A percentile compares a stretch with the other conserved stretches of the same genome.
Evolutionary conservation across 1,284 basidiomycete species (phyloP).

Genomic region (Sporisorium exsertum): DNA sequence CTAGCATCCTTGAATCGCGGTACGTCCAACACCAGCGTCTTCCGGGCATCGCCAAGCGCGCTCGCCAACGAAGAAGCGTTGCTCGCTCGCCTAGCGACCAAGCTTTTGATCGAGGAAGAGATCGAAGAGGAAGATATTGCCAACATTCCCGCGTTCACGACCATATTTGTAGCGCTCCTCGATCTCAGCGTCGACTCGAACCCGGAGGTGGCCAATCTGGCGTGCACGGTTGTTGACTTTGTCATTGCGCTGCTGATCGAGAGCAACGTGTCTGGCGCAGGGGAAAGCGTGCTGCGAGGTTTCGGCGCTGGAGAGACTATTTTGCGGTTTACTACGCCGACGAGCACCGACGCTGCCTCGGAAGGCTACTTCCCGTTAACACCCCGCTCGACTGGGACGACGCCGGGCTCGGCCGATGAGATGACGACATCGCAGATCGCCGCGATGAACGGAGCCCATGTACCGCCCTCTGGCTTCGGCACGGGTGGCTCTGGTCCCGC

Average conservation of each 20-base stretch:
- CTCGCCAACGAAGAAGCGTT: constrained; percentile 73
- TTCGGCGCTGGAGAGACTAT: constrained; percentile 44
- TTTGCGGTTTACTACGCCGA: constrained; percentile 61
- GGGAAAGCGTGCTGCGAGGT: constrained; percentile 39
- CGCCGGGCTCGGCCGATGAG: constrained; percentile 67
- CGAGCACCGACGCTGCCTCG: constrained; percentile 47
- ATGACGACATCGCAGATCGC: constrained; percentile 48
- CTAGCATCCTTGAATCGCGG: constrained; percentile 14
- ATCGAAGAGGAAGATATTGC: constrained; percentile 82
- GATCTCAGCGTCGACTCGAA: constrained; percentile 94
- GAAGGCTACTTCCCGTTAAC: constrained; percentile 72
- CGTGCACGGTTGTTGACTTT: constrained; percentile 91
- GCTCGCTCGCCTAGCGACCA: constrained; percentile 78
- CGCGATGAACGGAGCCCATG: constrained; percentile 35
- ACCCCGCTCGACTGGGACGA: constrained; percentile 59
- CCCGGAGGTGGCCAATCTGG: constrained; percentile 88
- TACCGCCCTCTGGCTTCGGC: constrained; percentile 43
- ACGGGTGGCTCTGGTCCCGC: constrained; percentile 46
- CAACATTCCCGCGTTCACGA: constrained; percentile 88
- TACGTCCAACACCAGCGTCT: constrained; percentile 18
- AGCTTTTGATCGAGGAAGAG: constrained; percentile 75
- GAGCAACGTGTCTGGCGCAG: constrained; percentile 78
- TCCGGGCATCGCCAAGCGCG: constrained; percentile 13
- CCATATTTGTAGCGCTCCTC: constrained; percentile 87
- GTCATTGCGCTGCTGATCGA: constrained; percentile 88